Evolutionary conservation across 2,329 filamentous ascomycete species (phyloP).

Genomic region (Apiospora kogelbergensis): DNA sequence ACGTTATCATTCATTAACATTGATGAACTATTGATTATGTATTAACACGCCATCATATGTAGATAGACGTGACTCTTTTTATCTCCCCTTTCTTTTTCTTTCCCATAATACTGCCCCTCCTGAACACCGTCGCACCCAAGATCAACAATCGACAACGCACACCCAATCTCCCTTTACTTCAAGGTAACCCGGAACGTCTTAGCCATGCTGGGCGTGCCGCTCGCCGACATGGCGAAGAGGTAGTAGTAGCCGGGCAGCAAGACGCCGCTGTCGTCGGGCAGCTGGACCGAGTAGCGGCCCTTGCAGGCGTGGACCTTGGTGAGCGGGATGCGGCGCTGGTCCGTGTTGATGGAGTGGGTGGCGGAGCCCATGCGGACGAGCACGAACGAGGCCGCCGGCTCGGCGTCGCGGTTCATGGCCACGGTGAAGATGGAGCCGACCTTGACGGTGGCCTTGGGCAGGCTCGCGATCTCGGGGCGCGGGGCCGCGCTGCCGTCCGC

Average conservation of each 20-base stretch:
- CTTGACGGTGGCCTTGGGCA: conserved; percentile 27
- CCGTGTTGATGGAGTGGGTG: conserved; percentile 58
- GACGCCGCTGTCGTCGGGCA: conserved; percentile 49
- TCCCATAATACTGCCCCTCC: not conserved
- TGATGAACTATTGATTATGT: not conserved
- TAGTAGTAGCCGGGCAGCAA: conserved; percentile 54
- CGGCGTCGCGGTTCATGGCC: conserved; percentile 19
- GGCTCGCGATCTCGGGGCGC: conserved; percentile 41
- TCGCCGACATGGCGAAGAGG: conserved; percentile 48
- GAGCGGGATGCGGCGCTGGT: conserved; percentile 54
- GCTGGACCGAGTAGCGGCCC: conserved; percentile 36
- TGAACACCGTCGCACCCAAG: not conserved
- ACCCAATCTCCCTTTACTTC: not conserved
- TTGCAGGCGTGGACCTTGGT: conserved; percentile 25
- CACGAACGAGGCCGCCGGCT: conserved; percentile 32
- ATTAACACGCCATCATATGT: not conserved
- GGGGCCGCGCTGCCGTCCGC: conserved; percentile 37
- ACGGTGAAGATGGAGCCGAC: conserved; percentile 33
- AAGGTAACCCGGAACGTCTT: conserved; percentile 36
- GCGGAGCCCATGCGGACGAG: conserved; percentile 48
- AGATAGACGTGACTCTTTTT: not conserved
- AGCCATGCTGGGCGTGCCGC: conserved; percentile 46
- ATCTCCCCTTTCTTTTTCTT: not conserved
- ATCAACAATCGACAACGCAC: not conserved
- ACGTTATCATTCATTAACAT: not conserved